Evolutionary conservation across 805 yeast genomes (phyloP).

Genomic region (Blastobotrys chiropterorum): DNA sequence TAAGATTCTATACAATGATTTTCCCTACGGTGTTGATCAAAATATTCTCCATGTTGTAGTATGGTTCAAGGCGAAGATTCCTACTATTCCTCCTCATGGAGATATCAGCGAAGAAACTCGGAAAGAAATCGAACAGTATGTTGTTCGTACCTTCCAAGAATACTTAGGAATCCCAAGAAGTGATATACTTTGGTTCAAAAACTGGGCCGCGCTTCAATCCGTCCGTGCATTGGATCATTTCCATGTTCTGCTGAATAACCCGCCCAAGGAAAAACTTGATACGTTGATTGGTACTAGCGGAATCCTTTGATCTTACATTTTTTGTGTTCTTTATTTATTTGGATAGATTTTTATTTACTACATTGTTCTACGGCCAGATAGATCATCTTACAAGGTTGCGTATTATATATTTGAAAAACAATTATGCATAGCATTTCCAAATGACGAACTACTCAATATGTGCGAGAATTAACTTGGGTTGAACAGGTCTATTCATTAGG

Average conservation of each 20-base stretch:
- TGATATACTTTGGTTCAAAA: slow-evolving; percentile 49
- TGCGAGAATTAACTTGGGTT: too few species aligned
- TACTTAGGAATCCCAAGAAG: slow-evolving; percentile 33
- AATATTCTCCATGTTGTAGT: slow-evolving; percentile 48
- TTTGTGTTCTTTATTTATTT: not conserved
- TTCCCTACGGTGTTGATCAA: slow-evolving; percentile 47
- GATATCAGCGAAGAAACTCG: slow-evolving; percentile 37
- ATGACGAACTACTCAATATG: not conserved
- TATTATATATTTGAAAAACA: too few species aligned
- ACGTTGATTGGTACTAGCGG: slow-evolving; percentile 12
- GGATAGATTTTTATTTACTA: too few species aligned
- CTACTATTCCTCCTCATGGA: slow-evolving; percentile 38
- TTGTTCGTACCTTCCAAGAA: slow-evolving; percentile 37
- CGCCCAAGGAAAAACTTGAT: slow-evolving; percentile 18
- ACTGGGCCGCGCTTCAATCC: slow-evolving; percentile 51
- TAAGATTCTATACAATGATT: slow-evolving; percentile 45
- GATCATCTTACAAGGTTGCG: not conserved
- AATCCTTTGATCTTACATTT: not conserved
- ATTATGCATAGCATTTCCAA: not conserved
- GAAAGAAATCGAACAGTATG: slow-evolving; percentile 35
- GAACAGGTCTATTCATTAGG: too few species aligned
- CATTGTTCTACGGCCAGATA: too few species aligned
- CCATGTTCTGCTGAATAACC: slow-evolving; percentile 41
- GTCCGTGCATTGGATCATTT: slow-evolving; percentile 51
- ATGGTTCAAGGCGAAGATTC: slow-evolving; percentile 46